These are phyloP conservation scores for Paragyromitra xinjiangensis DNA, from an alignment of 495 filamentous ascomycete genomes.

Conservation along the genomic window DNA sequence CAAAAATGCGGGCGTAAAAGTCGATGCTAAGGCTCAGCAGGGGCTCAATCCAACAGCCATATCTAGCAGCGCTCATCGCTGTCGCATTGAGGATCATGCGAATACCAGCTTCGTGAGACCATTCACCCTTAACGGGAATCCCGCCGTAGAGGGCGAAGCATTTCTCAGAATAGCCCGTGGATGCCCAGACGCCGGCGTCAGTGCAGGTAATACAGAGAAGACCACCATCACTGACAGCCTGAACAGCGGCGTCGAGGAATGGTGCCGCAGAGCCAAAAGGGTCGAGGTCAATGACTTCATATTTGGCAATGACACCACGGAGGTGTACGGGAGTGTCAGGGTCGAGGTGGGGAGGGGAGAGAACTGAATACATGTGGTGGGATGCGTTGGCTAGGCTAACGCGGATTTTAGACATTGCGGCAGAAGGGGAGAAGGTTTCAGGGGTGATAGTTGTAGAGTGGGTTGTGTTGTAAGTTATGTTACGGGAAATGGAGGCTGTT, in stretches of 20 bases:
- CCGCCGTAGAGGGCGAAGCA: conserved; percentile 91
- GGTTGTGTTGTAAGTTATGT: conserved; percentile 82
- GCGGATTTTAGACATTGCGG: conserved; percentile 66
- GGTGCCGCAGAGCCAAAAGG: conserved; percentile 92
- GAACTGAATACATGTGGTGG: conserved; percentile 81
- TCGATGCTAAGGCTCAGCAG: conserved; percentile 92
- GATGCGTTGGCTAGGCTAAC: conserved; percentile 81
- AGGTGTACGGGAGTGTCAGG: conserved; percentile 46
- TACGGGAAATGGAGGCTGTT: conserved; percentile 79
- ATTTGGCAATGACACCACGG: conserved; percentile 62
- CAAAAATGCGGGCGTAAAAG: conserved; percentile 91
- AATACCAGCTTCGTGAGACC: conserved; percentile 88
- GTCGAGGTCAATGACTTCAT: conserved; percentile 95
- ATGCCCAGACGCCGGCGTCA: conserved; percentile 92
- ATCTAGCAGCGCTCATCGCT: conserved; percentile 78
- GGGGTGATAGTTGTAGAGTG: conserved; percentile 57
- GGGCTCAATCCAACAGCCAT: conserved; percentile 91
- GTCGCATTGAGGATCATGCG: conserved; percentile 83
- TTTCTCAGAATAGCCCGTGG: conserved; percentile 91
- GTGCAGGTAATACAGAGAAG: conserved; percentile 96
- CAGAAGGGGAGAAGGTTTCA: conserved; percentile 1
- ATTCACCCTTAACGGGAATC: conserved; percentile 78
- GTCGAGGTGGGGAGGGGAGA: conserved; percentile 53
- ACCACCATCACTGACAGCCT: conserved; percentile 82
- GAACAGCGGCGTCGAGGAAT: conserved; percentile 89